Evolutionary conservation across 2,329 filamentous ascomycete genomes (phyloP).

Genomic region (Pyrenophora teres): DNA sequence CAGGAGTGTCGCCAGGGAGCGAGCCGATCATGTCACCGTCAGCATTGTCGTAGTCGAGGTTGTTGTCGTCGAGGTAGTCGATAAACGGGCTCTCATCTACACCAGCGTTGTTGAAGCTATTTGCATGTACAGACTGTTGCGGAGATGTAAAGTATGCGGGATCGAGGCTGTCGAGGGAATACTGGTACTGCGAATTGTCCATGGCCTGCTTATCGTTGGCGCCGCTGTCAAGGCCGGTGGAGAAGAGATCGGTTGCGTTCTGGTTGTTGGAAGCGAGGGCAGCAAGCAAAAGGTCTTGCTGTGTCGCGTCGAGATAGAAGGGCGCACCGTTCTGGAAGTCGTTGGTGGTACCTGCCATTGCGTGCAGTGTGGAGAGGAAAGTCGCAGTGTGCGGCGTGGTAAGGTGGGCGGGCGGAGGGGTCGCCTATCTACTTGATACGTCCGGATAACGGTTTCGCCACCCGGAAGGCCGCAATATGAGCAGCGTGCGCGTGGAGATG

Average conservation of each 20-base stretch:
- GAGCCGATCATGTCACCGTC: conserved; percentile 76
- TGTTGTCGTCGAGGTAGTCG: conserved; percentile 78
- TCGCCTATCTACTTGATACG: conserved; percentile 9
- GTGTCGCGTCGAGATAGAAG: conserved; percentile 52
- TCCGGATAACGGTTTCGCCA: conserved; percentile 11
- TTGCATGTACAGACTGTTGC: conserved; percentile 45
- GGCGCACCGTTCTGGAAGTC: conserved; percentile 48
- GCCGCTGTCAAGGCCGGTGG: conserved; percentile 22
- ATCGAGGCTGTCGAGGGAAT: conserved; percentile 41
- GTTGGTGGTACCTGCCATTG: conserved; percentile 47
- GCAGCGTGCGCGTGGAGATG: conserved; percentile 3
- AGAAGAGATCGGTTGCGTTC: conserved; percentile 37
- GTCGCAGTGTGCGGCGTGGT: conserved; percentile 1
- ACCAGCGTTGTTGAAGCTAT: conserved; percentile 55
- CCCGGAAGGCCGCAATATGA: conserved; percentile 5
- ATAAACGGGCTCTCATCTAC: conserved; percentile 78
- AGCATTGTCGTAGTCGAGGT: conserved; percentile 73
- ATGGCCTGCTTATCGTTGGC: conserved; percentile 17
- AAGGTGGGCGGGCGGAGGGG: conserved; percentile 5
- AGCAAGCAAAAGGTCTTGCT: conserved; percentile 55
- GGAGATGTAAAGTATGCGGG: conserved; percentile 46
- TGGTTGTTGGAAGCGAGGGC: conserved; percentile 54
- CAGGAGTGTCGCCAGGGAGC: conserved; percentile 64
- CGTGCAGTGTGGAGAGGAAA: conserved; percentile 1
- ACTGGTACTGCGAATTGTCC: conserved; percentile 37